Conservation (phyloP, 148 eudicot genomes). For the Amaranthus palmeri region DNA sequence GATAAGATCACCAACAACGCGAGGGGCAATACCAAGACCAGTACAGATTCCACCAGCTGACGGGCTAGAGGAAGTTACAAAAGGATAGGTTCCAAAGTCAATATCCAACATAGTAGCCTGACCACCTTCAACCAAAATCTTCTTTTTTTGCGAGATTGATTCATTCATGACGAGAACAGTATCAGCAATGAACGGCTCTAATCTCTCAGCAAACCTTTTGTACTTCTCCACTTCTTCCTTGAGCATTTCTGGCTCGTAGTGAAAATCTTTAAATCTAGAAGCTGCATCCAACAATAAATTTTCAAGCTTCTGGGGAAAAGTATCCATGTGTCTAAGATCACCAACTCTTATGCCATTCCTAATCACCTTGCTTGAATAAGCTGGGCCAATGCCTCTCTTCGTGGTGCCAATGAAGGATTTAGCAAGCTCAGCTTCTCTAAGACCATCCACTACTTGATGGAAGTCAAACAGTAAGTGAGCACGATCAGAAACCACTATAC, state of each 20-base stretch:
- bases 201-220: constrained; percentile 86
- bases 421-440: constrained; percentile 85
- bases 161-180: constrained; percentile 78
- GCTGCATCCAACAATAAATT: constrained; percentile 77
- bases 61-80: constrained; percentile 94
- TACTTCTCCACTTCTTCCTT: constrained; percentile 78
- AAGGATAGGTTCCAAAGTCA: constrained; percentile 98
- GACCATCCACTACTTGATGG: constrained; percentile 82
- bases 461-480: constrained; percentile 91
- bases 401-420: constrained; percentile 95
- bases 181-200: constrained; percentile 86
- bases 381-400: constrained; percentile 91
- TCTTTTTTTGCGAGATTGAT: constrained; percentile 59
- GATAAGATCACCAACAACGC: constrained; percentile 81
- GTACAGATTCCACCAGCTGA: constrained; percentile 98
- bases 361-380: constrained; percentile 80
- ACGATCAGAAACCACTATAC: constrained; percentile 89
- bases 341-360: constrained; percentile 88
- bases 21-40: constrained; percentile 96
- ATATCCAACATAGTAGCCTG: constrained; percentile 98
- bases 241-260: constrained; percentile 56
- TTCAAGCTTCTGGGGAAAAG: constrained; percentile 83
- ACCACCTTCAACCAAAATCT: constrained; percentile 93
- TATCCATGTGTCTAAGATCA: constrained; percentile 94
- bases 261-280: constrained; percentile 66